Conservation (phyloP, 768 basidiomycete genomes). For the Amanita exitialis region DNA sequence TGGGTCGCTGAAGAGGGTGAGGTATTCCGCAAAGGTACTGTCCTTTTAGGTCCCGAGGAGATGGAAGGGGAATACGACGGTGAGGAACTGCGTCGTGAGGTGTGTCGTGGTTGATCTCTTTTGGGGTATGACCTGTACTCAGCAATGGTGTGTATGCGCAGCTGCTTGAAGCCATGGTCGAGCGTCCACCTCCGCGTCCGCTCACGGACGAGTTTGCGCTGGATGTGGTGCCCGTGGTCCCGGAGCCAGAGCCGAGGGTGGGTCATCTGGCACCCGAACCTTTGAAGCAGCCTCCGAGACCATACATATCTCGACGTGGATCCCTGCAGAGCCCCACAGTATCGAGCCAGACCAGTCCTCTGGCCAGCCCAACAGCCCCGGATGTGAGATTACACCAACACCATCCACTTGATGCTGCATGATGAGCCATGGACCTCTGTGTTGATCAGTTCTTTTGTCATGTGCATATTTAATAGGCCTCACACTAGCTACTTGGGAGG, state of each 20-base stretch:
- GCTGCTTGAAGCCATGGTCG: slow-evolving; percentile 82
- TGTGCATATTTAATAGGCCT: too few relatives aligned
- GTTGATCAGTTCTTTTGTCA: too few relatives aligned
- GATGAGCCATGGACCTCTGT: too few relatives aligned
- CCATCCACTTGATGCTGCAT: too few relatives aligned
- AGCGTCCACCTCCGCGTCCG: slow-evolving; percentile 70
- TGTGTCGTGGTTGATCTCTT: slow-evolving; percentile 18
- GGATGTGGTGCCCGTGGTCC: slow-evolving; percentile 20
- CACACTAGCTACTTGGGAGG: too few relatives aligned
- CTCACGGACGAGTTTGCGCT: slow-evolving; percentile 52
- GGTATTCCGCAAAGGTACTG: slow-evolving; percentile 86
- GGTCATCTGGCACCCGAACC: slow-evolving; percentile 5
- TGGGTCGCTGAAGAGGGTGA: slow-evolving; percentile 96
- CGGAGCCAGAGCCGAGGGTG: slow-evolving; percentile 4
- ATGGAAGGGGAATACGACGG: slow-evolving; percentile 87
- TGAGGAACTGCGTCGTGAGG: slow-evolving; percentile 80
- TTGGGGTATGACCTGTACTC: background rate
- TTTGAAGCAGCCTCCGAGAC: slow-evolving; percentile 38
- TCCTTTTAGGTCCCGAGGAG: slow-evolving; percentile 72
- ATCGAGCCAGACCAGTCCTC: background rate
- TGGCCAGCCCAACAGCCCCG: too few relatives aligned
- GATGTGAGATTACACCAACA: too few relatives aligned
- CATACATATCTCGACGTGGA: slow-evolving; percentile 50
- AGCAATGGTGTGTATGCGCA: slow-evolving; percentile 16
- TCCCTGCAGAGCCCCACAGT: background rate